Conservation (phyloP, 1,284 basidiomycete species). For the Inonotus hispidus region DNA sequence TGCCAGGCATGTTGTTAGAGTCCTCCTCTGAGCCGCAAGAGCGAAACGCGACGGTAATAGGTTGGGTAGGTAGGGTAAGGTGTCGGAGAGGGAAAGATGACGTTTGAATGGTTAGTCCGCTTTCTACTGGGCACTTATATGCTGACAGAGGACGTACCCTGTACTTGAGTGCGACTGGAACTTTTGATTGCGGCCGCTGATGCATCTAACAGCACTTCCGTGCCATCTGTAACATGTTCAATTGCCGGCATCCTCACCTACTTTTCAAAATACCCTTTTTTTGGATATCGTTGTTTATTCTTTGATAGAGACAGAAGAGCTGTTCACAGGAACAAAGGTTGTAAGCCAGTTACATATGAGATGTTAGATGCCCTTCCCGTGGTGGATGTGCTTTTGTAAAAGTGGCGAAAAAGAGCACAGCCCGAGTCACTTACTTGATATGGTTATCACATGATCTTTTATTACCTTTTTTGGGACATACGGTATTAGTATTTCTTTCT, state of each 20-base stretch:
- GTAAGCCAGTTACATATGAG: not conserved
- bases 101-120: not conserved
- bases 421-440: not conserved
- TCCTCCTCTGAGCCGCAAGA: not conserved
- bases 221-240: not conserved
- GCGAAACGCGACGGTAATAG: not conserved
- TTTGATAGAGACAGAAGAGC: not conserved
- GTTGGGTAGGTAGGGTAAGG: not conserved
- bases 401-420: not conserved
- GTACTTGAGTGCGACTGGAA: not conserved
- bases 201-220: not conserved
- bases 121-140: not conserved
- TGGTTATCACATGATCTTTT: not conserved
- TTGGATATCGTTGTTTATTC: not conserved
- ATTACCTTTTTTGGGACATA: not conserved
- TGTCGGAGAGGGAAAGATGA: not conserved
- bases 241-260: not conserved
- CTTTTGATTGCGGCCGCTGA: slow-evolving; percentile 14
- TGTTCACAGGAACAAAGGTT: too few species aligned
- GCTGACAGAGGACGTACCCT: not conserved
- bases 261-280: not conserved
- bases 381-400: not conserved
- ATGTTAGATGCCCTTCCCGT: not conserved
- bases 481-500: not conserved
- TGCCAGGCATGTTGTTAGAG: slow-evolving; percentile 11